Conservation (phyloP, 345 rosid genomes). For the Euphorbia peplus region DNA sequence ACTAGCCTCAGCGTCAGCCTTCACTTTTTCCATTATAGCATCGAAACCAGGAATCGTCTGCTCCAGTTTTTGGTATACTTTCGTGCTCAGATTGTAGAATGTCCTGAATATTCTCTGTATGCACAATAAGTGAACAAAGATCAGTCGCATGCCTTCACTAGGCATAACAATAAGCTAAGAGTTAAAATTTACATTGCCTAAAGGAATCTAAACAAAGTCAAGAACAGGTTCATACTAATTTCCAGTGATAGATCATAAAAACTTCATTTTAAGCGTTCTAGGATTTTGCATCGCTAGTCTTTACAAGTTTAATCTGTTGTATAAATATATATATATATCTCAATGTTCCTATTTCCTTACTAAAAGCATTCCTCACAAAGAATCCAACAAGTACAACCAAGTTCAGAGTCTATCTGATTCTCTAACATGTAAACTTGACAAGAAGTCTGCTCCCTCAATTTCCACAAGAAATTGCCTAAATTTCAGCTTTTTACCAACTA, state of each 20-base stretch:
- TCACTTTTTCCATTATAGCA: conserved; percentile 50
- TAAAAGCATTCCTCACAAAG: neutral
- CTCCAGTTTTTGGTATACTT: conserved; percentile 35
- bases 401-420: neutral
- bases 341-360: neutral
- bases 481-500: neutral
- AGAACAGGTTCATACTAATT: neutral
- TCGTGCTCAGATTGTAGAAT: conserved; percentile 41
- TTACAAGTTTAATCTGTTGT: neutral
- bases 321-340: too few relatives aligned
- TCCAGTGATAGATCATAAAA: neutral
- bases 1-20: conserved; percentile 34
- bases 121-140: neutral
- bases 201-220: neutral
- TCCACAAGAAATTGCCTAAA: neutral
- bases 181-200: neutral
- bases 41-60: conserved; percentile 57
- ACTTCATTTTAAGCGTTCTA: neutral
- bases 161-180: neutral
- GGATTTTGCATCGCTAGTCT: neutral
- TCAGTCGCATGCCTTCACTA: neutral
- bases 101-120: conserved; percentile 45
- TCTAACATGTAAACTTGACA: neutral
- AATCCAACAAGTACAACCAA: neutral
- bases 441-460: neutral